Percentiles rank a stretch among this genome's conserved stretches.
Conservation (phyloP, 208 protist species). For the Endotrypanum monterogeii region DNA sequence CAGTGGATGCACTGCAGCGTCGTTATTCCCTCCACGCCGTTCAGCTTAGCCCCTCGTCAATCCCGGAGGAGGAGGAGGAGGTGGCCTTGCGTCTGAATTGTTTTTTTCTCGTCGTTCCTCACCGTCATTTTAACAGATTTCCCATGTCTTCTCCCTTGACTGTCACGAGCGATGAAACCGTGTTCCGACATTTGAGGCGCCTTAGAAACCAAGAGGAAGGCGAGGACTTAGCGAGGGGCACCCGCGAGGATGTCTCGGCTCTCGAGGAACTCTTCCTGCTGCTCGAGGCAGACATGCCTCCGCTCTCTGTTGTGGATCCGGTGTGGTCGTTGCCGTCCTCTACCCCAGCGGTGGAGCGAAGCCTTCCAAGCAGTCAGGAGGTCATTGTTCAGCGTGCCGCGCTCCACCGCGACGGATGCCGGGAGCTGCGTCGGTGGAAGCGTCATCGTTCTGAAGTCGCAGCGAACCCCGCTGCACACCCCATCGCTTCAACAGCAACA, state of each 20-base stretch:
- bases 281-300: conserved; percentile 17
- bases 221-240: conserved; percentile 2
- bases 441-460: conserved; percentile 2
- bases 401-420: conserved; percentile 4
- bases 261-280: conserved; percentile 20
- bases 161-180: conserved; percentile 13
- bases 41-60: conserved; percentile 22
- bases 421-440: background rate
- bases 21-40: conserved; percentile 32
- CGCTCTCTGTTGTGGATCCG: background rate
- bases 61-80: conserved; percentile 22
- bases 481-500: background rate
- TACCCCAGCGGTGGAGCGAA: background rate
- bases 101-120: conserved; percentile 27
- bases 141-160: background rate
- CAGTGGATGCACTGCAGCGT: conserved; percentile 18
- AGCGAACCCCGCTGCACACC: no score
- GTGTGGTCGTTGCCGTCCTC: conserved; percentile 5
- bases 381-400: conserved; percentile 16
- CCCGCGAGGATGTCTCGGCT: background rate
- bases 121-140: background rate
- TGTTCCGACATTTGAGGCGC: conserved; percentile 6
- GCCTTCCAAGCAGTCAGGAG: background rate
- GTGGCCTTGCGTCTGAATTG: conserved; percentile 45
- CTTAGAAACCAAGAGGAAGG: background rate